These are phyloP conservation scores for Teratosphaeria gauchensis DNA, from an alignment of 2,329 filamentous ascomycete genomes.

Conservation along the genomic window DNA sequence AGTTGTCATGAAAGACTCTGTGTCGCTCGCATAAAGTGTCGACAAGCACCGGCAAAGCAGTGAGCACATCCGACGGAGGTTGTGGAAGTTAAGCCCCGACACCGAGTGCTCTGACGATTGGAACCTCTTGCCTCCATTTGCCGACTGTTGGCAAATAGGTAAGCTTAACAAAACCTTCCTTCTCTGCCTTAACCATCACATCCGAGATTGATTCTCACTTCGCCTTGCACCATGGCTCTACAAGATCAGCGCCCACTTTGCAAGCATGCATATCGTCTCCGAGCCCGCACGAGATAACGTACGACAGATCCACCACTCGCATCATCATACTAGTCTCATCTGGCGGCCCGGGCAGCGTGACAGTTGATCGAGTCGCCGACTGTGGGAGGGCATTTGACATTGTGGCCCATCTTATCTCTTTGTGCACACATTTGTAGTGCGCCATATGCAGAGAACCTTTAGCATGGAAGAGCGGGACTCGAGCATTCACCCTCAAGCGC, in stretches of 20 bases:
- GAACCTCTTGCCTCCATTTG: neutral
- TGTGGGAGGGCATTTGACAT: neutral
- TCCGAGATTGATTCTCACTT: too few species aligned
- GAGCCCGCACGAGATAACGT: neutral
- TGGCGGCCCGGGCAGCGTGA: neutral
- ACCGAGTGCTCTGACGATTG: neutral
- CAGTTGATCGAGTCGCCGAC: neutral
- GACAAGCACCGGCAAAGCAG: too few species aligned
- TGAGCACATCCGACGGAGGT: neutral
- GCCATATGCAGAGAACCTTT: neutral
- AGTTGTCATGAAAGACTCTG: too few species aligned
- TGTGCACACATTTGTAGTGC: neutral
- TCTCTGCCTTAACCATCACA: neutral
- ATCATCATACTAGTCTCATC: neutral
- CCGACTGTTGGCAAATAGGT: neutral
- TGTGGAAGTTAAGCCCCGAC: neutral
- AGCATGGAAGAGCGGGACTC: neutral
- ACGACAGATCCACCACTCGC: neutral
- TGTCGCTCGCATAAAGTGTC: too few species aligned
- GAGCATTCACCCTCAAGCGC: neutral
- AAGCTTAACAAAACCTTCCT: neutral
- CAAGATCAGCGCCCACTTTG: too few species aligned
- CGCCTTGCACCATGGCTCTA: neutral
- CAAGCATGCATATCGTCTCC: neutral
- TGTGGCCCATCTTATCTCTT: neutral